Base-by-base conservation (phyloP, 495 filamentous ascomycete species). In the Hypoxylon perforatum region DNA sequence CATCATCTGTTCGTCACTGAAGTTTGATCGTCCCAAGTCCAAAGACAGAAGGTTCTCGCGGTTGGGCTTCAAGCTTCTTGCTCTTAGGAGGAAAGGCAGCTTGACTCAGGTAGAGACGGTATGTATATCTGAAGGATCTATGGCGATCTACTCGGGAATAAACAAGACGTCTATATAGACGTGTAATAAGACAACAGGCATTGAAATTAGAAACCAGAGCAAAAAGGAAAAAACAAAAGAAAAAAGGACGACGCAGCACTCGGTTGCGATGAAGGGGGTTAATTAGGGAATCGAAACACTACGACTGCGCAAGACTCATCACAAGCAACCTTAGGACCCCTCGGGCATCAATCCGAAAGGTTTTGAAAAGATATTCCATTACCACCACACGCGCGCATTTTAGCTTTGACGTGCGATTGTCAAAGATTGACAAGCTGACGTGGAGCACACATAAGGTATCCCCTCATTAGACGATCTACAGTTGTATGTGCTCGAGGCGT, bases 221-320 rank as follows among this genome's bases (percentile, higher is more conserved):
- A 50, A 51, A 42, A 7, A 15, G 23, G 36, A 18, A 49, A 61
- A 23, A 51, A 28, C 25, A 28, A 28, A 28, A 3, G 35, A 9
- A 23, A 48, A 59, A 41, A 14, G 41, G 19, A 46, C 51, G 35
- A 23, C 14, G 59, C 63, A 54, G 54, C 52, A 63, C 46, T 68
- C 59, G 55, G 47, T 52, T 63, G 49, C 19, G 12, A 56, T 18
- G 25, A 54, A 35, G 39, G n/a, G 21, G 17, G 9, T 11, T 64
- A 41, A 38, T 38, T 36, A 45, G 45, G 39, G 47, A 14, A 45
- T 57, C 30, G 28, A 18, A 52, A 39, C 19, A 46, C 11, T 42
- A 23, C 57, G 36, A 49, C 44, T 23, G 14, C 33, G 14, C 15
- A 6, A 62, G 53, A 47, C 38, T 61, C 39, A 28, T 61, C 57